Evolutionary conservation across 768 basidiomycete species (phyloP), one percentile per base, ranked within the genome.

Genomic region (Rhodotorula diobovata): DNA sequence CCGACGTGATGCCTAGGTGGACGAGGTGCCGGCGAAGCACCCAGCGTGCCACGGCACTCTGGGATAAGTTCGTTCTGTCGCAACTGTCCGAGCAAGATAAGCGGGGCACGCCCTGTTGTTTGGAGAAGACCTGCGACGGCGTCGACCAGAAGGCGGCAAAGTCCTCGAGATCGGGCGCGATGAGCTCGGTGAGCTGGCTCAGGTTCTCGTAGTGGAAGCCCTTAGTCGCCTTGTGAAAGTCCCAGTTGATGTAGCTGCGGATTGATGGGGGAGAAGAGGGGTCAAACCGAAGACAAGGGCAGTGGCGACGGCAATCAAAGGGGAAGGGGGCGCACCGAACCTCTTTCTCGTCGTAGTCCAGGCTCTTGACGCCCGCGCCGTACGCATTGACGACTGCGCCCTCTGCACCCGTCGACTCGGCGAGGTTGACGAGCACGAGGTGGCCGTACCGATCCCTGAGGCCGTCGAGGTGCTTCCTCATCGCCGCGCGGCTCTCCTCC

Each of bases 401-500:
- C 81, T 99, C 96, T 78, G 90, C 96, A 20, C 96, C 96, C 14
- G 87, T 84, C 77, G 90, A 87, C 78, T 98, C 96, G 3, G 94
- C 90, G 15, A 99, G 84, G 79, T 97, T 96, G 65, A 99, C 85
- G 70, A 90, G 84, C 3, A 87, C 87, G 90, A 95, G 39, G n/a
- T 43, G 43, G 0, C 77, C 78, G 46, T 78, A 78, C 28, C 61
- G 34, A 30, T 67, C 48, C 48, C 46, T 30, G 53, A 75, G 60
- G 15, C 46, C 72, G 28, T 76, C 76, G 25, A 78, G 67, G 50
- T 78, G 78, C 64, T 71, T 73, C 43, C 11, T 30, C 56, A 76
- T 61, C 56, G 76, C 76, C 4, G 56, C 61, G 1, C 39, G 28
- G 50, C 61, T 74, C 55, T 78, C 78, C 30, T 61, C 76, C 30